Base-by-base conservation (phyloP, 768 basidiomycete genomes). In the Lactifluus volemus region DNA sequence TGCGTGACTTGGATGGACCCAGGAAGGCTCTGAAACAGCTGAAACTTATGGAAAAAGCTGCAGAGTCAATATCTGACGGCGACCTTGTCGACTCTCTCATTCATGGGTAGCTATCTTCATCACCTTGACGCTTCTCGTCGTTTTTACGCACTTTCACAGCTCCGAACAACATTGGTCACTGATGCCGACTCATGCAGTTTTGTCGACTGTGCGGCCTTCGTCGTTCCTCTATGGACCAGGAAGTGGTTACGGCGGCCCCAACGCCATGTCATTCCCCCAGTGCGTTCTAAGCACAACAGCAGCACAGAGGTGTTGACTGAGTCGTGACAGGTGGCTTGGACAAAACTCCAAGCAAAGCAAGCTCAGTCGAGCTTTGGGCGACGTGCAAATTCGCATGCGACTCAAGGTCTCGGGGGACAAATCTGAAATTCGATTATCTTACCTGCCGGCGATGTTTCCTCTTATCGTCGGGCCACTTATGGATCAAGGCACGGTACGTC, bases 331-430 rank as follows among this genome's bases (percentile, higher is more conserved):
- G 69, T 99, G 93, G 92, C 84, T 99, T 12, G 96, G 96, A 9
- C 93, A 98, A 70, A 98, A 98, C 73, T 98, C 97, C 59, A 96
- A 95, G 69, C 88, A 90, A 71, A 79, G 69, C 65, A 97, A 96
- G 68, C 80, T 98, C 0, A 77, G 70, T 57, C 81, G 95, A 41
- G 86, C 89, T 64, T 78, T 99, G 17, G 81, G 81, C 41, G 97
- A 99, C 61, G 85, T 98, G 10, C 96, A 98, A 72, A 89, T 92
- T 48, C 87, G 88, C 52, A 97, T 98, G 97, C 86, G 97, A 2
- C 80, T 98, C 60, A 89, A 87, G 68, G 90, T 94, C 0, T 96
- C 95, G 8, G 94, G 92, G 6, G 85, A 96, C 74, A 88, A 88
- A 73, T 72, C 78, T 6, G 96, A 98, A 72, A 92, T 98, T 65